These are phyloP conservation scores for Lecanicillium sp. DNA, from an alignment of 2,329 filamentous ascomycete species.

Conservation along the genomic window DNA sequence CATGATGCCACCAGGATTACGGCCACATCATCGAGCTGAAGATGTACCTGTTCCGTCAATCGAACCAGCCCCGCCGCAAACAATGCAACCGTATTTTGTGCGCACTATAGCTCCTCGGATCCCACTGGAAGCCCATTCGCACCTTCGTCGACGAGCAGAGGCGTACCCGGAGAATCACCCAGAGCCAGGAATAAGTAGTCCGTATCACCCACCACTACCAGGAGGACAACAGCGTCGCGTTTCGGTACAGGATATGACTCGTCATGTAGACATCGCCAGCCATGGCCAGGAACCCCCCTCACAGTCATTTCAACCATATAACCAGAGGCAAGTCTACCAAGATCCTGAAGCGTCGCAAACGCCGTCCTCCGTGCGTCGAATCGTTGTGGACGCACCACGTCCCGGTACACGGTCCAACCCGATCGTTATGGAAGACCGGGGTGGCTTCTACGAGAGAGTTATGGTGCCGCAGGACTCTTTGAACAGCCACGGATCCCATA, in stretches of 20 bases:
- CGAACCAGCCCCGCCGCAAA: conserved; percentile 32
- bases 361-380: conserved; percentile 17
- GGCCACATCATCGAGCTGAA: conserved; percentile 15
- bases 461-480: conserved; percentile 10
- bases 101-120: conserved; percentile 22
- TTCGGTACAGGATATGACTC: too few species aligned
- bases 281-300: too few species aligned
- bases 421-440: conserved; percentile 32
- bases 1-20: too few species aligned
- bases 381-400: conserved; percentile 22
- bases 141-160: conserved; percentile 12
- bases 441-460: conserved; percentile 28
- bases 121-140: conserved; percentile 14
- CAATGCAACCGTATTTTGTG: conserved; percentile 26
- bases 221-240: too few species aligned
- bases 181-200: too few species aligned
- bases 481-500: not conserved
- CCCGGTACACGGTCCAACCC: conserved; percentile 23
- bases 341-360: conserved; percentile 5
- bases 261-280: too few species aligned
- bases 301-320: too few species aligned
- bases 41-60: conserved; percentile 40
- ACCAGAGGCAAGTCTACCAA: too few species aligned
- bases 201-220: too few species aligned
- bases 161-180: conserved; percentile 10